These are phyloP conservation scores for Verticillium alfalfae DNA, from an alignment of 2,329 filamentous ascomycete genomes.

Conservation along the genomic window DNA sequence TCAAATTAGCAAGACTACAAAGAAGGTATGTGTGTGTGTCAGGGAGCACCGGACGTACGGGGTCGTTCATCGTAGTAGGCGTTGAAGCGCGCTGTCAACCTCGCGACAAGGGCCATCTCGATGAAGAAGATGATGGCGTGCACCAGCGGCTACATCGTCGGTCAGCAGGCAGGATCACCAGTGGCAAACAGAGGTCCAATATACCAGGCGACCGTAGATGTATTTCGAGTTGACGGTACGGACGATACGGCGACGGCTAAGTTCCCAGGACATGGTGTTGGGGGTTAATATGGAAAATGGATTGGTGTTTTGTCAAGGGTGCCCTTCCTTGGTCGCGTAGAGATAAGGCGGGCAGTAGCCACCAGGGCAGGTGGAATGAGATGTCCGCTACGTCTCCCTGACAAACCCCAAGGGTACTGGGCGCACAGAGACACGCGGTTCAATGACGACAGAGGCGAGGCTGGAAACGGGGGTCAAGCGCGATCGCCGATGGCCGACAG, in stretches of 20 bases:
- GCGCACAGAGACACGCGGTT: background rate
- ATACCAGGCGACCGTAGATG: constrained; percentile 67
- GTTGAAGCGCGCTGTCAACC: constrained; percentile 84
- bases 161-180: background rate
- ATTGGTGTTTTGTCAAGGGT: background rate
- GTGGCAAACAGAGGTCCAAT: constrained; percentile 19
- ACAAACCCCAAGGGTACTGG: too few relatives aligned
- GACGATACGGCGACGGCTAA: constrained; percentile 54
- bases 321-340: background rate
- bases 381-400: background rate
- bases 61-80: constrained; percentile 88
- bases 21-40: background rate
- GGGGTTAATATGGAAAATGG: background rate
- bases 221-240: constrained; percentile 66
- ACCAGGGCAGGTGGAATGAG: background rate
- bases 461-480: background rate
- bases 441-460: background rate
- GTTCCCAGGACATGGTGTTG: constrained; percentile 51
- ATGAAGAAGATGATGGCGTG: constrained; percentile 80
- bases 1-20: background rate
- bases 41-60: constrained; percentile 41
- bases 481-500: background rate
- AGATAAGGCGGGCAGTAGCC: background rate
- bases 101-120: constrained; percentile 80
- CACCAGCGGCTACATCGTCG: constrained; percentile 64